Evolutionary conservation across 208 protist genomes (phyloP), one percentile per base, ranked within the genome.

Genomic region (Acanthamoeba castellanii): DNA sequence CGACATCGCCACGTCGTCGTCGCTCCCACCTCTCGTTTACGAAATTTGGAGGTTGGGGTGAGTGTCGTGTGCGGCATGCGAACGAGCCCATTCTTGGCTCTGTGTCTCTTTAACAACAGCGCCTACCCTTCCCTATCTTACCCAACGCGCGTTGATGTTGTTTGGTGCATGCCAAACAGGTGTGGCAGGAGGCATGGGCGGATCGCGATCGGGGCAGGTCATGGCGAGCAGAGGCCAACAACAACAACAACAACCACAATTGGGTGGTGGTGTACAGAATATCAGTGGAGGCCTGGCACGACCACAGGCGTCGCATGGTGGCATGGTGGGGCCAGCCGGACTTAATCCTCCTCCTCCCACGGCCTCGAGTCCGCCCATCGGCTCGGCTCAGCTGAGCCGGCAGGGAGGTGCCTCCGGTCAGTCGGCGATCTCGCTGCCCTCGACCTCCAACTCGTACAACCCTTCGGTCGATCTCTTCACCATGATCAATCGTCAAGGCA

Each of bases 401-500:
- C 78, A 87, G 47, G 78, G 13, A 8, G 55, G 20, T 2, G 47
- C 52, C 27, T 66, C 85, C 3, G 59, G 16, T 22, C 52, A 74
- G 34, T 22, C 61, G 20, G 50, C 45, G 11, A 57, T 68, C 8
- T 68, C 55, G 6, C 5, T 57, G 50, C 22, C 82, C 66, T 66
- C 82, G 2, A 6, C 82, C 3, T 89, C 82, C 14, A 42, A 7
- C 47, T 57, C 52, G 20, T 92, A 92, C 57, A 92, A 74, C 34
- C 85, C 85, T 3, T 92, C 85, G 25, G 85, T 66, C 16, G 85
- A 92, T 27, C 59, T 92, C 20, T 74, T 92, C 59, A 74, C 85
- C 85, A 92, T 92, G 85, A 92, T 92, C 22, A 92, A 92, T 32
- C 78, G 78, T 47, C 78, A 87, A 87, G 78, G 78, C 30, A 61